Evolutionary conservation across 169 alveolate species (phyloP).

Genomic region (Eimeria necatrix): DNA sequence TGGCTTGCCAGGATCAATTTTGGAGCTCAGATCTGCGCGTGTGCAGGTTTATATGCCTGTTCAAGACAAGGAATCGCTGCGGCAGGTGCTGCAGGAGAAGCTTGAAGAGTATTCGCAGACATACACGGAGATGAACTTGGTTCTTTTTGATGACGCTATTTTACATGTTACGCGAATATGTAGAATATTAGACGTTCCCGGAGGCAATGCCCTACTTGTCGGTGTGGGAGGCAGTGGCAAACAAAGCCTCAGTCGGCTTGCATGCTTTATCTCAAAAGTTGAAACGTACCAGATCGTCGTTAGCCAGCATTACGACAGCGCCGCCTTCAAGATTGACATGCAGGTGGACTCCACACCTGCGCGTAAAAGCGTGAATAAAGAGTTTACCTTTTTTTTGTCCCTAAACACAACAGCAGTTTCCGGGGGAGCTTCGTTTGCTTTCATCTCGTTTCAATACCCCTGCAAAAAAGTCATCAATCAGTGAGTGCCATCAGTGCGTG

Average conservation of each 20-base stretch:
- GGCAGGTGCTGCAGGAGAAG: constrained; percentile 93
- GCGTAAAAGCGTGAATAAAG: no score
- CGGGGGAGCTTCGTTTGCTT: no score
- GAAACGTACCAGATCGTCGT: constrained; percentile 93
- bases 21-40: neutral
- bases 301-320: constrained; percentile 93
- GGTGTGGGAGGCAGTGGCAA: constrained; percentile 99
- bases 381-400: neutral
- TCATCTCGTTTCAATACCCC: neutral
- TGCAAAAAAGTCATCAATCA: neutral
- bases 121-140: constrained; percentile 95
- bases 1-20: no score
- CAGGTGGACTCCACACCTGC: constrained; percentile 16
- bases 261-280: constrained; percentile 93
- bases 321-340: constrained; percentile 93
- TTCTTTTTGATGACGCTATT: constrained; percentile 96
- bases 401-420: neutral
- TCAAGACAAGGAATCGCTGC: constrained; percentile 90
- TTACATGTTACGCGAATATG: constrained; percentile 96
- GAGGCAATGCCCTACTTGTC: constrained; percentile 96
- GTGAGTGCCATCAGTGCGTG: neutral
- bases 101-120: constrained; percentile 94
- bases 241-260: constrained; percentile 94
- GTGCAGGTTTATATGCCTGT: constrained; percentile 89
- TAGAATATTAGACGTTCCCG: constrained; percentile 95